phyloP scores from a whole-genome alignment of 129 eudicot genomes.

The Helianthus tuberosus region DNA sequence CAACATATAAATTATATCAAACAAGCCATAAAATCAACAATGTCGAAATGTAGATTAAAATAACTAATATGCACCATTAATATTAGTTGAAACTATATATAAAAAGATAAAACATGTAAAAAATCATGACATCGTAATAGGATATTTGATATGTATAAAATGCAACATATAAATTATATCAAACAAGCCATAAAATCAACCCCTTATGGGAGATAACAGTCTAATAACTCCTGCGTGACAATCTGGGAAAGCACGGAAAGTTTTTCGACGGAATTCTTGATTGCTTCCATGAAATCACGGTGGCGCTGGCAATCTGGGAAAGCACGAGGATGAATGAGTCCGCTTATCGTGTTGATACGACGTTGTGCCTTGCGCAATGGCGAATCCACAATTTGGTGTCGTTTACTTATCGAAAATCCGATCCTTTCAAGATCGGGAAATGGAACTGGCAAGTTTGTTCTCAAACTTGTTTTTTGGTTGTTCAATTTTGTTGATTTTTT shows the following conservation, averaged over 20 bases:
- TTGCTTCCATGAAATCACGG: slow-evolving; percentile 75
- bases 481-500: too few species aligned
- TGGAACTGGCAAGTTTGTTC: slow-evolving; percentile 72
- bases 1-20: too few species aligned
- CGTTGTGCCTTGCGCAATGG: slow-evolving; percentile 97
- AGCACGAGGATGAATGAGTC: slow-evolving; percentile 64
- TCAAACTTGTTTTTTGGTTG: not conserved
- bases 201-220: too few species aligned
- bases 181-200: too few species aligned
- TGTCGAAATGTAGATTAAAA: too few species aligned
- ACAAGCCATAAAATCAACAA: too few species aligned
- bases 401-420: slow-evolving; percentile 75
- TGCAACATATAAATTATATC: too few species aligned
- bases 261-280: slow-evolving; percentile 61
- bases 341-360: slow-evolving; percentile 78
- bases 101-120: too few species aligned
- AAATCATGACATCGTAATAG: too few species aligned
- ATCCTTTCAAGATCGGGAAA: slow-evolving; percentile 82
- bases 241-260: slow-evolving; percentile 84
- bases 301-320: slow-evolving; percentile 39
- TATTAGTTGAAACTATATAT: too few species aligned
- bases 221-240: slow-evolving; percentile 29
- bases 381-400: slow-evolving; percentile 70
- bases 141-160: too few species aligned
- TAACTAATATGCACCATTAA: too few species aligned